A percentile compares a stretch with the other conserved stretches of the same genome.
Evolutionary conservation across 2,329 filamentous ascomycete genomes (phyloP).

Genomic region (Trichoderma sp.): DNA sequence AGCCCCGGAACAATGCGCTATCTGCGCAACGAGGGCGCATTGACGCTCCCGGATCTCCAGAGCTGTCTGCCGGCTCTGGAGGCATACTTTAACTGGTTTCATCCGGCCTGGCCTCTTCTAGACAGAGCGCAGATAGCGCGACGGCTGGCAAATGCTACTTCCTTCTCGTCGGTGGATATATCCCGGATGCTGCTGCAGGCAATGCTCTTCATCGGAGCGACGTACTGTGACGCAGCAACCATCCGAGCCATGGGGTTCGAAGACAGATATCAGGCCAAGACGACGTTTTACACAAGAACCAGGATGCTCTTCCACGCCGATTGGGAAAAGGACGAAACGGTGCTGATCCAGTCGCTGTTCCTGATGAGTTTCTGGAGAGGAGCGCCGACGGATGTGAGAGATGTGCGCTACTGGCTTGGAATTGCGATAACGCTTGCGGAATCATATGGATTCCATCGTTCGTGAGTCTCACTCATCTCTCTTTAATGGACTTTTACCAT

Average conservation of each 20-base stretch:
- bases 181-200: conserved; percentile 56
- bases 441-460: conserved; percentile 51
- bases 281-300: conserved; percentile 53
- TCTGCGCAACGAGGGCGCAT: conserved; percentile 49
- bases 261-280: conserved; percentile 55
- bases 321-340: conserved; percentile 55
- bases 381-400: conserved; percentile 52
- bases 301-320: conserved; percentile 58
- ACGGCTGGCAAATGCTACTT: conserved; percentile 37
- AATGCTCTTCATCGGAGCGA: conserved; percentile 59
- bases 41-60: conserved; percentile 50
- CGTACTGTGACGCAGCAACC: conserved; percentile 53
- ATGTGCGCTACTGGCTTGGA: conserved; percentile 55
- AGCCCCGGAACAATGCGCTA: conserved; percentile 54
- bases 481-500: too few species aligned
- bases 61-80: conserved; percentile 50
- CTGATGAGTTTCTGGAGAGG: conserved; percentile 61
- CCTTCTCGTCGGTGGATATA: conserved; percentile 40
- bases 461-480: conserved; percentile 33
- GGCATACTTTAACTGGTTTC: conserved; percentile 61
- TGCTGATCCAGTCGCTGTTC: conserved; percentile 56
- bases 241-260: conserved; percentile 51
- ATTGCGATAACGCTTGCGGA: conserved; percentile 57
- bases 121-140: conserved; percentile 50
- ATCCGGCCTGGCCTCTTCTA: conserved; percentile 59